Percentiles rank a stretch among this genome's conserved stretches.
These are phyloP conservation scores for Phytophthora cryptogea DNA, from an alignment of 352 stramenopile genomes.

Conservation along the genomic window DNA sequence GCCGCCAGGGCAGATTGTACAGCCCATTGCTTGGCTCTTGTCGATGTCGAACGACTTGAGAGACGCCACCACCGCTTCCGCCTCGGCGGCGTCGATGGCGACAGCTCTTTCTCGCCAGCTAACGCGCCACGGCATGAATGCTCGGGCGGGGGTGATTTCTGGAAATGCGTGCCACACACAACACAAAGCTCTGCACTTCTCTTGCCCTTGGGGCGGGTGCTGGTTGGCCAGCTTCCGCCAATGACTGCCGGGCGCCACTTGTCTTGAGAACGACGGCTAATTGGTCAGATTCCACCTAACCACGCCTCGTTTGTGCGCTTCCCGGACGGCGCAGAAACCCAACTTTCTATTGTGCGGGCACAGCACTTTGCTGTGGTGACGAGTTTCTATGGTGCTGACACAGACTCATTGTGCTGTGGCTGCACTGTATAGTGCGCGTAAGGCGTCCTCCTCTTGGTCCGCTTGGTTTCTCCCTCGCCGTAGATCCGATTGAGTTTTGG, in stretches of 20 bases:
- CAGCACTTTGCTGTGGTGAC: background rate
- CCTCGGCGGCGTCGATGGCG: background rate
- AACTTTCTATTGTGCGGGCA: constrained; percentile 1
- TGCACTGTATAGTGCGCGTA: background rate
- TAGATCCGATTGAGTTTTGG: too few relatives aligned
- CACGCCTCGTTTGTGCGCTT: too few relatives aligned
- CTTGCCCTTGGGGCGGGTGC: too few relatives aligned
- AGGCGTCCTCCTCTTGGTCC: background rate
- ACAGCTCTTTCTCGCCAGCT: background rate
- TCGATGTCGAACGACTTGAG: background rate
- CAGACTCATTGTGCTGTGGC: background rate
- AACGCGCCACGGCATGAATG: background rate
- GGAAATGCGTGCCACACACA: too few relatives aligned
- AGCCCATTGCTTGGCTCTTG: background rate
- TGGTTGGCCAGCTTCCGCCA: too few relatives aligned
- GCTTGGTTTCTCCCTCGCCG: too few relatives aligned
- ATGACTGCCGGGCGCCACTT: too few relatives aligned
- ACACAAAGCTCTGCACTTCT: too few relatives aligned
- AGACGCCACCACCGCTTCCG: background rate
- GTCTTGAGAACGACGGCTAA: too few relatives aligned
- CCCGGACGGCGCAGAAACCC: too few relatives aligned
- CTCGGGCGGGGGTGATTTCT: background rate
- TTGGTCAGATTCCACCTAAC: too few relatives aligned
- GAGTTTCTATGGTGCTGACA: background rate
- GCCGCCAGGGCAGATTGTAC: background rate